phyloP scores from a whole-genome alignment of 2,329 filamentous ascomycete species.

The Hypoxylon sp. region DNA sequence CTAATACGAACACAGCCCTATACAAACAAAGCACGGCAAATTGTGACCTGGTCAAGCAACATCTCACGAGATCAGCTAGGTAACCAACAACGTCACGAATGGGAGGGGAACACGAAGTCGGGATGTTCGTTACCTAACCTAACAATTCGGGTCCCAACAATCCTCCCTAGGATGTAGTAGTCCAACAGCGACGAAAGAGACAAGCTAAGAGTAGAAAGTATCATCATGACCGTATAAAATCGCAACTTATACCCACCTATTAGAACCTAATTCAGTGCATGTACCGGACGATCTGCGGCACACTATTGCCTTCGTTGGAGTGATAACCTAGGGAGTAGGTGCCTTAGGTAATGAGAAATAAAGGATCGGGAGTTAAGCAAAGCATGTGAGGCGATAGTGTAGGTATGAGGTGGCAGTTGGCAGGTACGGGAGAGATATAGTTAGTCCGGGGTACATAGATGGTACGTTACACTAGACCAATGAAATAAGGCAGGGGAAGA shows the following conservation, averaged over 20 bases:
- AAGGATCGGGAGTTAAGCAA: neutral
- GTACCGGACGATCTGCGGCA: constrained; percentile 15
- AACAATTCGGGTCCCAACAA: neutral
- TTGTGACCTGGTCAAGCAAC: neutral
- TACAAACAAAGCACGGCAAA: neutral
- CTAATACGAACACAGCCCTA: constrained; percentile 2
- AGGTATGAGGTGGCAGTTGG: neutral
- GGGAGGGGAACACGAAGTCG: neutral
- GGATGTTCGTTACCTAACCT: constrained; percentile 3
- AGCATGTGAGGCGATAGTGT: neutral
- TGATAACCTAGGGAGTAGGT: neutral
- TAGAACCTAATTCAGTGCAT: constrained; percentile 2
- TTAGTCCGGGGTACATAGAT: constrained; percentile 45
- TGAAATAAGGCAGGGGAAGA: constrained; percentile 20
- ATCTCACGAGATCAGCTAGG: neutral
- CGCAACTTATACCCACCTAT: constrained; percentile 4
- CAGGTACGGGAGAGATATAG: constrained; percentile 14
- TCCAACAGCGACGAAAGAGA: neutral
- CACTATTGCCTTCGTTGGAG: constrained; percentile 3
- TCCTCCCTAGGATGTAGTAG: neutral
- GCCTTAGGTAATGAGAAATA: neutral
- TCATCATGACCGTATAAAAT: constrained; percentile 1
- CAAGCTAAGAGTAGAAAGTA: constrained; percentile 17
- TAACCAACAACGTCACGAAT: constrained; percentile 1
- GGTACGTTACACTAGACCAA: constrained; percentile 47